Percentiles rank a stretch among this genome's conserved stretches.
These are phyloP conservation scores for Ophiostoma quercus DNA, from an alignment of 2,329 filamentous ascomycete species.

Conservation along the genomic window DNA sequence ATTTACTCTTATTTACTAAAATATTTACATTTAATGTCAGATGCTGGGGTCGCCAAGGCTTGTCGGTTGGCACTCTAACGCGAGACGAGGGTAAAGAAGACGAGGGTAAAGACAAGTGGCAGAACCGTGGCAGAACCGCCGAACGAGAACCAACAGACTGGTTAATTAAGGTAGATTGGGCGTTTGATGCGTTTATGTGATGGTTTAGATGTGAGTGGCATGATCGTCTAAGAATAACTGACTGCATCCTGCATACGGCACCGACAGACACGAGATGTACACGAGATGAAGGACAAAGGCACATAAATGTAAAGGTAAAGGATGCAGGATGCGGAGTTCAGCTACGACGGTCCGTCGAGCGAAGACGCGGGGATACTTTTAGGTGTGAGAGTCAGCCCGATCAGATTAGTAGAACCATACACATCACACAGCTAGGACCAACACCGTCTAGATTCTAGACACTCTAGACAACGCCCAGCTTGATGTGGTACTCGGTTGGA, in stretches of 20 bases:
- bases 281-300: background rate
- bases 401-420: background rate
- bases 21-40: background rate
- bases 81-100: background rate
- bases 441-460: background rate
- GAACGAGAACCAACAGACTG: background rate
- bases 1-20: background rate
- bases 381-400: background rate
- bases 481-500: conserved; percentile 3
- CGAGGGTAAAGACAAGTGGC: background rate
- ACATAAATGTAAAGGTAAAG: background rate
- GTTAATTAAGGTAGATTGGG: background rate
- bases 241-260: background rate
- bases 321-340: background rate
- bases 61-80: conserved; percentile 10
- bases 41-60: conserved; percentile 6
- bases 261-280: background rate
- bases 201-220: background rate
- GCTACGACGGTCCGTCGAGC: conserved; percentile 3
- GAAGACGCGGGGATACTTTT: background rate
- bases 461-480: too few relatives aligned
- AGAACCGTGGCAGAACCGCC: background rate
- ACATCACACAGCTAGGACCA: background rate
- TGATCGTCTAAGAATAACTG: background rate
- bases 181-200: too few relatives aligned